Percentiles rank a stretch among this genome's conserved stretches.
These are phyloP conservation scores for Elongisporangium prolatum DNA, from an alignment of 352 stramenopile species.

Conservation along the genomic window DNA sequence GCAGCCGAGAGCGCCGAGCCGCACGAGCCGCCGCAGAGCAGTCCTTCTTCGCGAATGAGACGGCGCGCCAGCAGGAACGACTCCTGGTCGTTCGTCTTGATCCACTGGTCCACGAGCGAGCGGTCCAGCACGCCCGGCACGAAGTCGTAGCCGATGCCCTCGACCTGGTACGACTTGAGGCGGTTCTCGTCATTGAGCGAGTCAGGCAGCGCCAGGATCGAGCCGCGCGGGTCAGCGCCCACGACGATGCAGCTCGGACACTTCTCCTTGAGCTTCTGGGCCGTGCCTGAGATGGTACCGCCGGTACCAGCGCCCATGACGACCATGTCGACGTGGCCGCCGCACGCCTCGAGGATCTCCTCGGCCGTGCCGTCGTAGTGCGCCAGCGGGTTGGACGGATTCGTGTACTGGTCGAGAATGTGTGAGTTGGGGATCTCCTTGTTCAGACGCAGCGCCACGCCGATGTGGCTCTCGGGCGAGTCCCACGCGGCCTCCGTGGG, in stretches of 20 bases:
- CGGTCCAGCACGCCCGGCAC: conserved; percentile 94
- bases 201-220: conserved; percentile 92
- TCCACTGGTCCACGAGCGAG: conserved; percentile 91
- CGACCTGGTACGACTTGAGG: conserved; percentile 91
- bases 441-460: conserved; percentile 90
- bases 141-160: conserved; percentile 98
- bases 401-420: conserved; percentile 97
- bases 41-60: conserved; percentile 93
- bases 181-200: conserved; percentile 91
- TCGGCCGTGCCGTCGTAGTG: conserved; percentile 96
- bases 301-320: conserved; percentile 94
- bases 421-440: conserved; percentile 94
- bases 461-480: conserved; percentile 94
- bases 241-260: conserved; percentile 85
- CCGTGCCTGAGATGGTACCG: conserved; percentile 93
- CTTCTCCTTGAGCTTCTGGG: conserved; percentile 92
- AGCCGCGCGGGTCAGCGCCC: conserved; percentile 89
- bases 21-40: conserved; percentile 93
- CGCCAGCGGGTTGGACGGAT: conserved; percentile 93
- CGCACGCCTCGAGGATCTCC: conserved; percentile 93
- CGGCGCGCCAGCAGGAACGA: conserved; percentile 91
- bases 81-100: conserved; percentile 93
- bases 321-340: conserved; percentile 93
- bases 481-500: conserved; percentile 95
- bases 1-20: conserved; percentile 87